Evolutionary conservation across 805 yeast genomes (phyloP).

Genomic region (Kuraishia cidri): DNA sequence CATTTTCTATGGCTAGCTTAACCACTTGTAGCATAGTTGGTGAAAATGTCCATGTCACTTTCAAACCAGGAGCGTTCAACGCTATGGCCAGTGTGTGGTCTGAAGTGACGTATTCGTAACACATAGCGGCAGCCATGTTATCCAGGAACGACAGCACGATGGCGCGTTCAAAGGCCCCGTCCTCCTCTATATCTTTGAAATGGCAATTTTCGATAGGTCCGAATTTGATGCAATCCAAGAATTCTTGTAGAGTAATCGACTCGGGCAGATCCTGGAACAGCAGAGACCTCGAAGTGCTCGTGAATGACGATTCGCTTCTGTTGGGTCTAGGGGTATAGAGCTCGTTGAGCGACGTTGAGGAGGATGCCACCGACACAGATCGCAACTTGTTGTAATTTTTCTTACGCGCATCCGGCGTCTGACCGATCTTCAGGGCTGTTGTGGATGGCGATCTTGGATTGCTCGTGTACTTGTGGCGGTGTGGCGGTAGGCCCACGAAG

Average conservation of each 20-base stretch:
- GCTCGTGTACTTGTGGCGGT: not conserved
- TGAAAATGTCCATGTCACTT: slow-evolving; percentile 18
- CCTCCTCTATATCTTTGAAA: slow-evolving; percentile 17
- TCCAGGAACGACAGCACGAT: slow-evolving; percentile 17
- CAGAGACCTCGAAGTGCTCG: slow-evolving; percentile 16
- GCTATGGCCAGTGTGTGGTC: slow-evolving; percentile 12
- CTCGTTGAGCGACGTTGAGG: not conserved
- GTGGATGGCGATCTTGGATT: too few relatives aligned
- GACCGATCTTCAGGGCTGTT: slow-evolving; percentile 1
- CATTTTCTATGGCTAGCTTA: slow-evolving; percentile 16
- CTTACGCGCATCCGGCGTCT: not conserved
- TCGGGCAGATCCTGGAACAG: slow-evolving; percentile 11
- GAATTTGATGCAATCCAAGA: slow-evolving; percentile 36
- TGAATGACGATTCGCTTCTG: too few relatives aligned
- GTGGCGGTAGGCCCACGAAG: not conserved
- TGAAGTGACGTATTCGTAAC: slow-evolving; percentile 9
- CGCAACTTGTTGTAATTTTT: not conserved
- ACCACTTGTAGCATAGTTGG: slow-evolving; percentile 17
- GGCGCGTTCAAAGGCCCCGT: slow-evolving; percentile 3
- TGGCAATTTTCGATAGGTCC: slow-evolving; percentile 60
- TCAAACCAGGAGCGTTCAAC: slow-evolving; percentile 27
- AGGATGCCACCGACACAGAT: not conserved
- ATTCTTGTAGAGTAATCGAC: slow-evolving; percentile 12
- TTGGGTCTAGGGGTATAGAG: too few relatives aligned
- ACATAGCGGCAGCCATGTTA: slow-evolving; percentile 9